Evolutionary conservation across 352 stramenopile species (phyloP), one percentile per base, ranked within the genome.

Genomic region (Ochromonadaceae sp.): DNA sequence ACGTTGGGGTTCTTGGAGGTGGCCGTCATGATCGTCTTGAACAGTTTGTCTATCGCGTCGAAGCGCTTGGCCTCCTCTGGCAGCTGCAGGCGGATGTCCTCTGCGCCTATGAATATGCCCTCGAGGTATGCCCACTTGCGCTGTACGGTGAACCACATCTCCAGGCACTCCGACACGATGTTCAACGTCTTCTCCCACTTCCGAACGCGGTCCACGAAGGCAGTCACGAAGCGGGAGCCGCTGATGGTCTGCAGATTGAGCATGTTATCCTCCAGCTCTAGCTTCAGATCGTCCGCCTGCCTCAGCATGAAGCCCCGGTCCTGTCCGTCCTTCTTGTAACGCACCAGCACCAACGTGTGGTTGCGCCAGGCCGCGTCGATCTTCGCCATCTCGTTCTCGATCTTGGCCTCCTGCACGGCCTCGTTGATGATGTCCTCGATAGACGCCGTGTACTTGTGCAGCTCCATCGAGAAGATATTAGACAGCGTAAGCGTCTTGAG

Each of bases 71-170:
- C 86, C 70, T 96, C 88, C 0, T 81, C 88, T 0, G 88, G 88
- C 0, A 96, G 80, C 60, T 75, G 88, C 66, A 94, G 94, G 78
- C 93, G 94, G 67, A 96, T 96, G 66, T 96, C 88, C n/a, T n/a
- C n/a, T 0, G 83, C 81, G 1, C 83, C 92, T 65, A 95, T 87
- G 44, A 96, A 96, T 67, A 96, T 96, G 15, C 87, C 87, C 71
- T 96, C 84, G 4, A 96, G 75, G 58, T 96, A 96, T n/a, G 96
- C 68, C 88, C 88, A 96, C 70, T 84, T 92, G 26, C 87, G 80
- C 70, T 96, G 88, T 5, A 96, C 85, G 59, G 85, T 80, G 25
- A 96, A 84, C 88, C 88, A 96, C 55, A 91, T 85, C 40, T 96
- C 88, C 2, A 96, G 69, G 0, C 95, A 84, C 34, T 96, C 88